A percentile compares a stretch with the other conserved stretches of the same genome.
Conservation (phyloP, 1,139 yeast genomes). For the Entelexis paramagnoliae region DNA sequence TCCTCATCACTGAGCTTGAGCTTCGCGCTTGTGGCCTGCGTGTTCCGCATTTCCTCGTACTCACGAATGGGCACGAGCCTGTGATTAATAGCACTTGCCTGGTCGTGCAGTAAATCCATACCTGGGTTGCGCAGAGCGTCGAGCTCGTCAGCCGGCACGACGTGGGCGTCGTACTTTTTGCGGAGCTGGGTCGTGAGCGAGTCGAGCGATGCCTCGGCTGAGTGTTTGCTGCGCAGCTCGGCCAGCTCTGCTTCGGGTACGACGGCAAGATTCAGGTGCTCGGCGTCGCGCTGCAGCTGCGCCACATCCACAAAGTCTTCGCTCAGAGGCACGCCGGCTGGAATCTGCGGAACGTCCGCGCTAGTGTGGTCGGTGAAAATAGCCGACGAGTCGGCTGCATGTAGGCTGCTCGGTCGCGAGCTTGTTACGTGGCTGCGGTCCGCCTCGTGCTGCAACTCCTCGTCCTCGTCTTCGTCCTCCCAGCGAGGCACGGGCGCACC, state of each 20-base stretch:
- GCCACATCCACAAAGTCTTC: constrained; percentile 8
- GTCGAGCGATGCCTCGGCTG: neutral
- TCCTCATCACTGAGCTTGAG: constrained; percentile 4
- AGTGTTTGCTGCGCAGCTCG: neutral
- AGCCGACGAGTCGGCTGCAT: neutral
- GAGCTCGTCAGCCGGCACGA: constrained; percentile 1
- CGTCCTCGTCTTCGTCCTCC: neutral
- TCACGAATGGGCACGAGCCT: constrained; percentile 10
- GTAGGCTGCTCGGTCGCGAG: neutral
- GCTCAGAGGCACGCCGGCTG: constrained; percentile 8
- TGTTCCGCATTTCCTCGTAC: constrained; percentile 8
- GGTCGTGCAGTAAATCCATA: constrained; percentile 2
- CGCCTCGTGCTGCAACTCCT: neutral
- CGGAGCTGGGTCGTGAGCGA: neutral
- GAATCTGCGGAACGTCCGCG: neutral
- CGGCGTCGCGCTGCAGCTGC: neutral
- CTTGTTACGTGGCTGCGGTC: too few relatives aligned
- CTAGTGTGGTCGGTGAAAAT: neutral
- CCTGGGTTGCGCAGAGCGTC: neutral
- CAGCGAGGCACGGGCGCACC: neutral
- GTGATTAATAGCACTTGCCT: constrained; percentile 9
- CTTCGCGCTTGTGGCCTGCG: neutral
- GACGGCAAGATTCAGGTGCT: neutral
- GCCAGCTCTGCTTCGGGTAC: neutral
- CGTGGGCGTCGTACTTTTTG: constrained; percentile 1